phyloP scores from a whole-genome alignment of 192 early-diverging fungal species.

The Linnemannia exigua region DNA sequence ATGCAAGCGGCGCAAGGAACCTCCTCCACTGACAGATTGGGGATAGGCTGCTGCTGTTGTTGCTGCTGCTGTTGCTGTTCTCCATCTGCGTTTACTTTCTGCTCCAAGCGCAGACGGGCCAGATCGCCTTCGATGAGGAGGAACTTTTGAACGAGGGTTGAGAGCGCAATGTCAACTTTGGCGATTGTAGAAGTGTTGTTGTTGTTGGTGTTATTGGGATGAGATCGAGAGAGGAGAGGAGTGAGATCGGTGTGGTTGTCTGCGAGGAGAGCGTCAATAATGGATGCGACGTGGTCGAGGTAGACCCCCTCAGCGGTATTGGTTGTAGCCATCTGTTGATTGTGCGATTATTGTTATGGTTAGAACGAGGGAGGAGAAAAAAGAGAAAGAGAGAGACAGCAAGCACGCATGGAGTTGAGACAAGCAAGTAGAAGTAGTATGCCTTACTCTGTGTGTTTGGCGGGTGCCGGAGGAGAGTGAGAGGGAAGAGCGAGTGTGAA shows the following conservation, averaged over 20 bases:
- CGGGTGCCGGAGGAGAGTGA: not conserved
- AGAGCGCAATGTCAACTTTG: conserved; percentile 36
- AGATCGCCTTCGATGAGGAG: conserved; percentile 47
- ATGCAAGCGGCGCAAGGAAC: conserved; percentile 64
- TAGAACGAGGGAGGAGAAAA: not conserved
- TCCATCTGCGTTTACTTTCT: not conserved
- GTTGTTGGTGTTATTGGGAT: conserved; percentile 13
- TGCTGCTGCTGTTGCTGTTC: not conserved
- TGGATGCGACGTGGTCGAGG: conserved; percentile 42
- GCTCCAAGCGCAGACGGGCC: conserved; percentile 19
- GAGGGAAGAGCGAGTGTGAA: not conserved
- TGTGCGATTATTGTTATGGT: not conserved
- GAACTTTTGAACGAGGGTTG: conserved; percentile 46
- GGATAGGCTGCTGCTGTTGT: not conserved
- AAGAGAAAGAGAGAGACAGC: too few relatives aligned
- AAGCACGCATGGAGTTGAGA: too few relatives aligned
- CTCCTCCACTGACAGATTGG: conserved; percentile 27
- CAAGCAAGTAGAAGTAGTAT: too few relatives aligned
- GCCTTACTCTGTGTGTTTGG: not conserved
- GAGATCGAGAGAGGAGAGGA: conserved; percentile 11
- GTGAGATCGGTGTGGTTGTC: conserved; percentile 28
- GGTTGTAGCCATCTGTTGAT: conserved; percentile 5
- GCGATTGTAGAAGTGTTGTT: conserved; percentile 18
- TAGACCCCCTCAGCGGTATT: conserved; percentile 26
- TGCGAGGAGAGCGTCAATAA: conserved; percentile 37